phyloP scores from a whole-genome alignment of 202 grass and related monocot species.

The Musa balbisiana region DNA sequence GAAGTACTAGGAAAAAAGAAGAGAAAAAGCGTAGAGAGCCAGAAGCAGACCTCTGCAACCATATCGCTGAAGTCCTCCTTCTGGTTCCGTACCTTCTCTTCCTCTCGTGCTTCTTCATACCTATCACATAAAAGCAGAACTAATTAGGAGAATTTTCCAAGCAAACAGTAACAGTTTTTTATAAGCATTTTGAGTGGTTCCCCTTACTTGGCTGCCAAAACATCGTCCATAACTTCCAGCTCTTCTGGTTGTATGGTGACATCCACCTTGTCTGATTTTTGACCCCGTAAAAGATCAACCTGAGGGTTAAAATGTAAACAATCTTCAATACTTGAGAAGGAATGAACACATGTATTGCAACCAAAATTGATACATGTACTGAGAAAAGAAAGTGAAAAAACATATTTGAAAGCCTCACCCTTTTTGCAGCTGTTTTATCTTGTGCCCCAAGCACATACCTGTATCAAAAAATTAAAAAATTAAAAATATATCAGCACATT shows the following conservation, averaged over 20 bases:
- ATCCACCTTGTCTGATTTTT: slow-evolving; percentile 92
- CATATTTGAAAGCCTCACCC: slow-evolving; percentile 36
- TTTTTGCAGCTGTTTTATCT: slow-evolving; percentile 72
- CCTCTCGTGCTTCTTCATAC: slow-evolving; percentile 83
- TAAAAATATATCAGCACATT: background rate
- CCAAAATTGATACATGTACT: background rate
- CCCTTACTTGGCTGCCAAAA: slow-evolving; percentile 89
- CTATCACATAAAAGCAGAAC: slow-evolving; percentile 18
- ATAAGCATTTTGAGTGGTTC: background rate
- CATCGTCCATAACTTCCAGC: slow-evolving; percentile 94
- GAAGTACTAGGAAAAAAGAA: background rate
- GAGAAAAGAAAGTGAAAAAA: background rate
- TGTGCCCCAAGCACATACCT: slow-evolving; percentile 73
- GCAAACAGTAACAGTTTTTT: too few species aligned
- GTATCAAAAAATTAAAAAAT: slow-evolving; percentile 8
- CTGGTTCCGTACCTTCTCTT: slow-evolving; percentile 81
- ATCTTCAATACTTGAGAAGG: background rate
- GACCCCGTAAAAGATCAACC: slow-evolving; percentile 93
- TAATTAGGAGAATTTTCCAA: background rate
- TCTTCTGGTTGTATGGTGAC: slow-evolving; percentile 97
- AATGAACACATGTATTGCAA: too few species aligned
- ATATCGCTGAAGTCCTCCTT: slow-evolving; percentile 99
- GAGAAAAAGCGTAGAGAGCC: background rate
- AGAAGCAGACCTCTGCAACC: slow-evolving; percentile 69
- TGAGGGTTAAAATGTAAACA: slow-evolving; percentile 7